Evolutionary conservation across 2,329 filamentous ascomycete species (phyloP).

Genomic region (Neopestalotiopsis sp.): DNA sequence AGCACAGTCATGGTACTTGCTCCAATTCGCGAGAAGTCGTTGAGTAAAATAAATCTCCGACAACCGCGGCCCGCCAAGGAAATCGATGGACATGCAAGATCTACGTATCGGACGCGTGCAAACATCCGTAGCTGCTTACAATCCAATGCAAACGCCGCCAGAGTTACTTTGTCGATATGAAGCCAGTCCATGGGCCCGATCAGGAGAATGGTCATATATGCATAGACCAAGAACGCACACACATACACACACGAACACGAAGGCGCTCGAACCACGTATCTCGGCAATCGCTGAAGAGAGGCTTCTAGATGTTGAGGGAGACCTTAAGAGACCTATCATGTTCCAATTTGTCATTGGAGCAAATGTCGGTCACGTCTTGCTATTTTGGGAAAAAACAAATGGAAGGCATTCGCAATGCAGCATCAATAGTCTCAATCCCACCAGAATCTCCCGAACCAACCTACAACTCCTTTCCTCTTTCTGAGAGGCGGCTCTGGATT

Average conservation of each 20-base stretch:
- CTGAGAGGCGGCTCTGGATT: conserved; percentile 19
- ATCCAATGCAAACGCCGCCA: not conserved
- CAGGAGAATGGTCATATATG: too few species aligned
- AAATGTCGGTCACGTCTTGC: too few species aligned
- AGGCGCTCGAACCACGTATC: not conserved
- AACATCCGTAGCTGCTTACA: not conserved
- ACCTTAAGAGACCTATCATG: not conserved
- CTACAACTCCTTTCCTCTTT: conserved; percentile 2
- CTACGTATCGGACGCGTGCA: not conserved
- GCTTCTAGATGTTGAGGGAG: not conserved
- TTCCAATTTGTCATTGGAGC: too few species aligned
- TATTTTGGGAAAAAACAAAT: too few species aligned
- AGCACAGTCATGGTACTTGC: not conserved
- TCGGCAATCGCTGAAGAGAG: not conserved
- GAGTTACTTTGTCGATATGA: not conserved
- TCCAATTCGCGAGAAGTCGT: not conserved
- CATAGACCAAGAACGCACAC: not conserved
- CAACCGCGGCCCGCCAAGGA: not conserved
- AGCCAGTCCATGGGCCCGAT: too few species aligned
- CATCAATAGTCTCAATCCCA: not conserved
- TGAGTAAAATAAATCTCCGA: conserved; percentile 6
- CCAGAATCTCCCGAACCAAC: conserved; percentile 16
- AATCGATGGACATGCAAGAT: not conserved
- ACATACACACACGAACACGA: too few species aligned
- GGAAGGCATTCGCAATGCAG: too few species aligned